phyloP scores from a whole-genome alignment of 2,329 filamentous ascomycete species.

The Pseudogymnoascus sp. region DNA sequence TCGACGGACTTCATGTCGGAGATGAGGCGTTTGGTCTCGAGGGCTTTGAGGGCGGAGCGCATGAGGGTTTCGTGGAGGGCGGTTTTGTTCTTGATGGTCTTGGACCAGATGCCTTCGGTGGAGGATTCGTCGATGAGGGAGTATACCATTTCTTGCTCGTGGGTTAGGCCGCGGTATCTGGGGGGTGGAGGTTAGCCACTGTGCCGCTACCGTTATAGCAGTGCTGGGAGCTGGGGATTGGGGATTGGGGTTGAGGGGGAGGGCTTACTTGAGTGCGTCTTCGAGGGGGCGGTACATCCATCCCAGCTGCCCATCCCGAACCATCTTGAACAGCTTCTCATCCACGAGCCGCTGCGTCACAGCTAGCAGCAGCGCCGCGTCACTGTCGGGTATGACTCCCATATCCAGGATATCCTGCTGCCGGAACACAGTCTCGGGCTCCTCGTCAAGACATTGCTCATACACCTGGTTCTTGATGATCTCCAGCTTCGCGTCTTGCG shows the following conservation, averaged over 20 bases:
- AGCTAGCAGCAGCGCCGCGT: slow-evolving; percentile 44
- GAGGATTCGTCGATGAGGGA: slow-evolving; percentile 79
- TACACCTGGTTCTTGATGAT: slow-evolving; percentile 22
- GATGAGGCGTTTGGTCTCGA: slow-evolving; percentile 76
- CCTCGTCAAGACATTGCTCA: slow-evolving; percentile 20
- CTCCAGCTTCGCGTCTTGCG: not conserved
- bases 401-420: slow-evolving; percentile 51
- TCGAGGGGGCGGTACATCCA: slow-evolving; percentile 52
- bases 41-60: slow-evolving; percentile 71
- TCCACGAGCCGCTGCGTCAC: slow-evolving; percentile 50
- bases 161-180: slow-evolving; percentile 53
- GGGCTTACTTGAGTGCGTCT: slow-evolving; percentile 52
- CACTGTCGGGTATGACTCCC: slow-evolving; percentile 47
- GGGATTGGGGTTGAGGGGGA: not conserved
- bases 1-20: slow-evolving; percentile 87
- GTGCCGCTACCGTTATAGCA: not conserved
- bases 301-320: slow-evolving; percentile 37
- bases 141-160: slow-evolving; percentile 80
- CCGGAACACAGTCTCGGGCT: slow-evolving; percentile 36
- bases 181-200: not conserved
- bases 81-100: slow-evolving; percentile 69
- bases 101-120: slow-evolving; percentile 82
- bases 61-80: slow-evolving; percentile 79
- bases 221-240: not conserved
- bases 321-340: slow-evolving; percentile 50